These are phyloP conservation scores for Fomitopsis serialis DNA, from an alignment of 768 basidiomycete species.

Conservation along the genomic window DNA sequence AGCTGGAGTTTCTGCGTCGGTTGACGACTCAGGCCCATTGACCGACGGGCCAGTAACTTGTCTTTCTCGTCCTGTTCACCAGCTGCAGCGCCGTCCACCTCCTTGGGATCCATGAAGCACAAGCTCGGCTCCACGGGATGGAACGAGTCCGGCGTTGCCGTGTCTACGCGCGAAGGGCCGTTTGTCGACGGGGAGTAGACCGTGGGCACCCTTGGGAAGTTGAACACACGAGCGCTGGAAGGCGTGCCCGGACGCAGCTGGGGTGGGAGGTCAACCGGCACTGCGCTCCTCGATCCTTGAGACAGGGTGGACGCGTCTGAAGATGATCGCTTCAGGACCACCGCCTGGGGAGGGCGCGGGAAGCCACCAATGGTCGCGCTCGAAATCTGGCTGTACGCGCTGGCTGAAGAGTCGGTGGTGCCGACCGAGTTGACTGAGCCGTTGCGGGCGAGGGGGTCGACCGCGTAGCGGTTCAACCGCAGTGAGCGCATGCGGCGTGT, in stretches of 20 bases:
- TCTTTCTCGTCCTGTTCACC: not conserved
- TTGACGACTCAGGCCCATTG: conserved; percentile 13
- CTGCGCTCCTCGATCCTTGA: not conserved
- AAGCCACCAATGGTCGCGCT: not conserved
- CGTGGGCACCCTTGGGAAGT: not conserved
- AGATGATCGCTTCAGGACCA: not conserved
- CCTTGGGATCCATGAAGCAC: conserved; percentile 8
- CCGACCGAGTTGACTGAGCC: not conserved
- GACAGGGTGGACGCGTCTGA: not conserved
- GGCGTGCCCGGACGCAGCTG: conserved; percentile 7
- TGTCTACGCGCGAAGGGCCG: conserved; percentile 8
- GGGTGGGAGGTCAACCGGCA: not conserved
- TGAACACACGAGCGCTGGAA: not conserved
- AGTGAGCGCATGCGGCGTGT: conserved; percentile 1
- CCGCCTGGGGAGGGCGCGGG: not conserved
- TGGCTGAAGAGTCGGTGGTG: not conserved
- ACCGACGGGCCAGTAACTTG: not conserved
- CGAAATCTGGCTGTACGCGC: not conserved
- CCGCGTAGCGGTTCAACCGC: not conserved
- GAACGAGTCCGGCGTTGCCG: conserved; percentile 14
- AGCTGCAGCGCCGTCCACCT: not conserved
- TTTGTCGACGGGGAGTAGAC: not conserved
- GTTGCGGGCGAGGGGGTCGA: not conserved
- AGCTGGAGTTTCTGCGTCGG: conserved; percentile 1
- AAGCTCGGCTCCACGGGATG: conserved; percentile 20